Conservation (phyloP, 208 protist species). For the Crithidia brevicula region DNA sequence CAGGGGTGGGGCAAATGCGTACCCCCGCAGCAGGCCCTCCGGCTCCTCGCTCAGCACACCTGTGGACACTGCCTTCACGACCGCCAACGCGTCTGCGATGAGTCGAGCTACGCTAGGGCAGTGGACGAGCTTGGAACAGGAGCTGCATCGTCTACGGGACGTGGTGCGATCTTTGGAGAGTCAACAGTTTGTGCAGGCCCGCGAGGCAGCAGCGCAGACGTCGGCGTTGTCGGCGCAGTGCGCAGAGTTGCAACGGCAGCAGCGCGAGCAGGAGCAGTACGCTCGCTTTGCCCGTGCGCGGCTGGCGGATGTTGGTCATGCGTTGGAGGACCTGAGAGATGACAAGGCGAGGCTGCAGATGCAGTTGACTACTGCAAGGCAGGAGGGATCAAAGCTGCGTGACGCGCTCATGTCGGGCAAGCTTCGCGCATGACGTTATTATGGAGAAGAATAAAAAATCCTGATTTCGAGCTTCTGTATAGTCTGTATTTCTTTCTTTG, state of each 20-base stretch:
- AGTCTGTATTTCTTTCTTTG: background rate
- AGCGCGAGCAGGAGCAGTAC: constrained; percentile 19
- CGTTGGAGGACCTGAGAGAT: constrained; percentile 28
- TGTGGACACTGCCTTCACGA: background rate
- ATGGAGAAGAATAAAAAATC: background rate
- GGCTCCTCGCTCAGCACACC: background rate
- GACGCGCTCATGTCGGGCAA: constrained; percentile 32
- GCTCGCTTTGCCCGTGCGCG: constrained; percentile 27
- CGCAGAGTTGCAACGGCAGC: constrained; percentile 29
- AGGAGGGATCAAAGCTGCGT: constrained; percentile 29
- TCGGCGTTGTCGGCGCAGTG: constrained; percentile 19
- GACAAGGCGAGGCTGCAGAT: constrained; percentile 46
- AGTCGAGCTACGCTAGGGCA: background rate
- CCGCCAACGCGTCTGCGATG: background rate
- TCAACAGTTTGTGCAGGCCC: constrained; percentile 27
- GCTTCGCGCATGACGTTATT: background rate
- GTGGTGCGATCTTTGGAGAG: constrained; percentile 31
- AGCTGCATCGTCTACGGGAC: constrained; percentile 33
- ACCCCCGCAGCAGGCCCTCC: background rate
- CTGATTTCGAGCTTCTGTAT: background rate
- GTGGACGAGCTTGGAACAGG: constrained; percentile 19
- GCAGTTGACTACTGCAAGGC: constrained; percentile 35
- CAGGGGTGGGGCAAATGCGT: too few species aligned
- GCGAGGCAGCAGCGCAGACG: constrained; percentile 23
- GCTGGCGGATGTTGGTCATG: constrained; percentile 19